phyloP scores from a whole-genome alignment of 257 asterid species.

The Plantago ovata region DNA sequence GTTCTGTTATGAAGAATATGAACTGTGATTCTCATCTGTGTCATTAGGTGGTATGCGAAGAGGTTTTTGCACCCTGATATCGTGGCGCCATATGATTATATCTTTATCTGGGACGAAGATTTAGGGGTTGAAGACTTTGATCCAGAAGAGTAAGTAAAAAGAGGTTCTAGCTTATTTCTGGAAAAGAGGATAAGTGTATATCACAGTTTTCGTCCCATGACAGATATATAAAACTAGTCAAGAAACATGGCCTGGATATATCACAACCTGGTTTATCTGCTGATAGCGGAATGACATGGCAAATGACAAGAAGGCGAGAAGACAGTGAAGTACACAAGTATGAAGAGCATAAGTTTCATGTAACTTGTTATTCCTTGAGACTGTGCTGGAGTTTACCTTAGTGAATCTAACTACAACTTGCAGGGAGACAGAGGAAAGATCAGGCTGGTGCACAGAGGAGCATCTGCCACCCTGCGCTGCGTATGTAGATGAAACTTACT shows the following conservation, averaged over 20 bases:
- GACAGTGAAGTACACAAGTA: constrained; percentile 91
- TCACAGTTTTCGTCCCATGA: background rate
- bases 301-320: constrained; percentile 70
- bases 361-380: background rate
- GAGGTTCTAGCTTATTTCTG: background rate
- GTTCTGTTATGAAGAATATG: constrained; percentile 2
- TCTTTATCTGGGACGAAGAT: constrained; percentile 93
- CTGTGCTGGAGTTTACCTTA: background rate
- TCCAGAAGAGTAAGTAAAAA: constrained; percentile 66
- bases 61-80: constrained; percentile 90
- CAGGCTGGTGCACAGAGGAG: constrained; percentile 87
- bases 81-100: constrained; percentile 76
- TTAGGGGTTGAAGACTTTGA: constrained; percentile 76
- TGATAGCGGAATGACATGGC: constrained; percentile 85
- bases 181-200: background rate
- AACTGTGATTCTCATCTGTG: constrained; percentile 9
- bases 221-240: constrained; percentile 73
- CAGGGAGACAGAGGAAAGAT: constrained; percentile 82
- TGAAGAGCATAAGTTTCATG: background rate
- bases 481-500: constrained; percentile 37
- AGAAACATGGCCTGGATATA: constrained; percentile 72
- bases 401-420: constrained; percentile 11
- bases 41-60: constrained; percentile 91
- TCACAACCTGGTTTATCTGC: constrained; percentile 93
- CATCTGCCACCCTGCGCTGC: constrained; percentile 98